Base-by-base conservation (phyloP, 2,329 filamentous ascomycete genomes). In the Ophiocordyceps camponoti-floridani region DNA sequence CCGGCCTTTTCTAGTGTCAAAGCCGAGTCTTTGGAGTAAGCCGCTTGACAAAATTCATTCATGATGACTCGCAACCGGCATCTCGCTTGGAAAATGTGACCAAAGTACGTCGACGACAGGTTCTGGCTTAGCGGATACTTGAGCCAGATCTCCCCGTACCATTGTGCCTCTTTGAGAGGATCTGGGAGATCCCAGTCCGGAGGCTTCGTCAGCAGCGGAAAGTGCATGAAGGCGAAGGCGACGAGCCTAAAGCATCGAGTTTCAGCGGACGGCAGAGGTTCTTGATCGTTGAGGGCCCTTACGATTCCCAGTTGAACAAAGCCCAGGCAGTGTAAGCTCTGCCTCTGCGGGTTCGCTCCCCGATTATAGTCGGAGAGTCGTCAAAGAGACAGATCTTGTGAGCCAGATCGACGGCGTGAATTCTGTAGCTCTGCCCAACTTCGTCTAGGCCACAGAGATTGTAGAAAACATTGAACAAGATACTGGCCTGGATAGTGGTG, bases 121-220 rank as follows among this genome's bases (percentile, higher is more conserved):
- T 47, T 47, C 0, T 49, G 41, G 10, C 48, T 51, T 6, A 52
- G 30, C 0, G 62, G 62, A 44, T 65, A 66, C 18, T 52, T 58
- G 0, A 64, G 46, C 53, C 54, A 59, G 2, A 62, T 49, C 41
- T 66, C 62, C 4, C 61, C 59, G 28, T 62, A 64, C 53, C 55
- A 64, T 0, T 43, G 41, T 0, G 48, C 1, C 6, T 56, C 48
- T 1, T 52, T 11, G 3, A 45, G 41, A 0, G 54, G 48, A 19
- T 59, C 53, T 9, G 60, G 63, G 2, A 65, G 47, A 3, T 48
- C 50, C 47, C 52, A 54, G 3, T 43, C 26, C 1, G 63, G 62
- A 0, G 58, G 57, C 4, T 52, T 43, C 27, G 49, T 49, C 12
- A 66, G 38, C 0, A 57, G 41, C 0, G 62, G 61, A 7, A 50